Conservation (phyloP, 352 stramenopile genomes). For the Blastocystis sp. region DNA sequence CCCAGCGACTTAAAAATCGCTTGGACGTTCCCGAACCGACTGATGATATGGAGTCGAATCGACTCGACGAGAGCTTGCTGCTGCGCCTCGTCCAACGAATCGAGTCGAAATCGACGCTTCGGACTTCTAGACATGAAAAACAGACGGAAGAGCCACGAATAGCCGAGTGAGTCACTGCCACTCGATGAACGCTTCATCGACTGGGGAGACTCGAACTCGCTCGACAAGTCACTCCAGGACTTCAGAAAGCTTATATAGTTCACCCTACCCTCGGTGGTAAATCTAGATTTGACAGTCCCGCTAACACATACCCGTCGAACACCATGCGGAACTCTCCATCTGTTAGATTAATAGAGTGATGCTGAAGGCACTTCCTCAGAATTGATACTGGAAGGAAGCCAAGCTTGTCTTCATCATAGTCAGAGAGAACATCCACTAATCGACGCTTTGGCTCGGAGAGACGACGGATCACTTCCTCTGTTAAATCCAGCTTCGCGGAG, state of each 20-base stretch:
- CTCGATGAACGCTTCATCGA: slow-evolving; percentile 3
- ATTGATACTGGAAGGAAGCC: not conserved
- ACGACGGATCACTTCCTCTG: not conserved
- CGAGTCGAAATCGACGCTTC: not conserved
- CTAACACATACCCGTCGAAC: not conserved
- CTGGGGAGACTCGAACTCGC: not conserved
- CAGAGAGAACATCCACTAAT: slow-evolving; percentile 10
- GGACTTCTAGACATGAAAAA: not conserved
- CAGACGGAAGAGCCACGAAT: not conserved
- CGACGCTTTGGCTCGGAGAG: not conserved
- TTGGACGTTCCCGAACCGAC: not conserved
- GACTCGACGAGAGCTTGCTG: not conserved
- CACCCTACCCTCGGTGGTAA: not conserved
- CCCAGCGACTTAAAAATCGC: slow-evolving; percentile 7
- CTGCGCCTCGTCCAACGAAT: not conserved
- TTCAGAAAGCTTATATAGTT: slow-evolving; percentile 28
- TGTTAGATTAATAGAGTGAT: not conserved
- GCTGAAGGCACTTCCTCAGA: not conserved
- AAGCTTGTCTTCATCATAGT: slow-evolving; percentile 11
- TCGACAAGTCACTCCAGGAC: not conserved
- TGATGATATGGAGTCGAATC: not conserved
- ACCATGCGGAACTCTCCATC: not conserved
- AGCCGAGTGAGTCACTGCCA: not conserved
- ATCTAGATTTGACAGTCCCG: not conserved
- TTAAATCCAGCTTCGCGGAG: not conserved